Evolutionary conservation across 805 yeast species (phyloP).

Genomic region (Soucietia sequanensis): DNA sequence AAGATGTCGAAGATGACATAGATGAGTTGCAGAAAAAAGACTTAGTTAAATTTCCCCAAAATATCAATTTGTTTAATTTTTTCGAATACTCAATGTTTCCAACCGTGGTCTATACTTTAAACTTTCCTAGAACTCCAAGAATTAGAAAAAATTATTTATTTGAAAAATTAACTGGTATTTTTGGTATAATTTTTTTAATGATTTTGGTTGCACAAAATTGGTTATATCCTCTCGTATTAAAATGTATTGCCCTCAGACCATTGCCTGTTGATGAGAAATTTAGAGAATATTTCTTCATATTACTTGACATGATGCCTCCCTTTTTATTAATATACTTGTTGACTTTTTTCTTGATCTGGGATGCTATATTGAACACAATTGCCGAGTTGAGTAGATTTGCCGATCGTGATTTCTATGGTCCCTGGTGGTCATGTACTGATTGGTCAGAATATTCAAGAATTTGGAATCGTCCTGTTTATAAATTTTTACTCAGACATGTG

Average conservation of each 20-base stretch:
- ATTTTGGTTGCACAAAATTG: slow-evolving; percentile 71
- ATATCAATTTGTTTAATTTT: slow-evolving; percentile 63
- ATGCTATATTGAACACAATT: slow-evolving; percentile 81
- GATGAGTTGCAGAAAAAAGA: slow-evolving; percentile 9
- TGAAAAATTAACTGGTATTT: slow-evolving; percentile 72
- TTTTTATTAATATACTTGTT: slow-evolving; percentile 74
- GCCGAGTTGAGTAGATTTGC: slow-evolving; percentile 87
- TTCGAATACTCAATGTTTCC: slow-evolving; percentile 87
- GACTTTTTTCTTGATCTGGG: slow-evolving; percentile 92
- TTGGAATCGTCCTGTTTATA: slow-evolving; percentile 95
- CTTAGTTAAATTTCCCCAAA: slow-evolving; percentile 60
- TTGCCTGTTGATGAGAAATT: slow-evolving; percentile 47
- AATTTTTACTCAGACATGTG: slow-evolving; percentile 86
- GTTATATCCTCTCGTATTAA: slow-evolving; percentile 70
- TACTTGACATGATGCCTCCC: slow-evolving; percentile 76
- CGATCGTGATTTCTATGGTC: slow-evolving; percentile 90
- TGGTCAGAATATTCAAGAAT: slow-evolving; percentile 93
- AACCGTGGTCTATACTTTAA: slow-evolving; percentile 77
- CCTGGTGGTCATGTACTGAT: slow-evolving; percentile 96
- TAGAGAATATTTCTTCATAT: slow-evolving; percentile 51
- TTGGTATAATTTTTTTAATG: slow-evolving; percentile 86
- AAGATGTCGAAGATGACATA: slow-evolving; percentile 4
- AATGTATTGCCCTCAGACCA: slow-evolving; percentile 53
- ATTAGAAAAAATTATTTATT: slow-evolving; percentile 70
- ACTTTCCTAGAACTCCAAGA: slow-evolving; percentile 70